Evolutionary conservation across 192 early-diverging fungal species (phyloP).

Genomic region (Coemansia sp.): DNA sequence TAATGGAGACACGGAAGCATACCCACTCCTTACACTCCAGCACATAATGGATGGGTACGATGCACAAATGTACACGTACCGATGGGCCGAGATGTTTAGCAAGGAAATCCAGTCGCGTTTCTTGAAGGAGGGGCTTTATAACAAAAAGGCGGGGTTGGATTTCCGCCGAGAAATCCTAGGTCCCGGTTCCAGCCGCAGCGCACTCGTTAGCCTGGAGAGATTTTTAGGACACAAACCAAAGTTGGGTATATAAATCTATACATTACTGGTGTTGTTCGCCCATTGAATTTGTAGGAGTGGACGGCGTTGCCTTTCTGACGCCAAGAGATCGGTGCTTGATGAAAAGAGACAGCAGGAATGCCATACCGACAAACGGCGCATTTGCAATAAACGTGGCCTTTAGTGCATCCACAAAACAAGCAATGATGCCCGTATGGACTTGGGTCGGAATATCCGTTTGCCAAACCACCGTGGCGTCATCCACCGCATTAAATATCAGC

Average conservation of each 20-base stretch:
- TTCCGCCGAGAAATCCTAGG: slow-evolving; percentile 65
- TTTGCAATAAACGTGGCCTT: slow-evolving; percentile 26
- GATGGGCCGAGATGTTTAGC: slow-evolving; percentile 65
- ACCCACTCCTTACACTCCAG: slow-evolving; percentile 22
- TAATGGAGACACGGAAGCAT: slow-evolving; percentile 19
- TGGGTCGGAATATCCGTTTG: slow-evolving; percentile 1
- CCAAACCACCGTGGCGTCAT: slow-evolving; percentile 19
- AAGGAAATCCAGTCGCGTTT: slow-evolving; percentile 66
- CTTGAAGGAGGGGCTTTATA: slow-evolving; percentile 50
- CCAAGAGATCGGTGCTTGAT: slow-evolving; percentile 20
- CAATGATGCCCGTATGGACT: slow-evolving; percentile 9
- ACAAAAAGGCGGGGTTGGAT: slow-evolving; percentile 50
- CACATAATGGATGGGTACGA: slow-evolving; percentile 62
- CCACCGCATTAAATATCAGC: slow-evolving; percentile 8
- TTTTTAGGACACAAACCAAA: slow-evolving; percentile 70
- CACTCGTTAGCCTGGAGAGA: slow-evolving; percentile 53
- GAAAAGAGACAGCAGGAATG: slow-evolving; percentile 12
- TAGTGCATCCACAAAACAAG: slow-evolving; percentile 12
- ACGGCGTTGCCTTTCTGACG: neutral
- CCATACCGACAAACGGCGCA: slow-evolving; percentile 22
- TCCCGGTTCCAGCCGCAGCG: slow-evolving; percentile 55
- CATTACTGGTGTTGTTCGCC: neutral
- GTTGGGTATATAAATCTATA: neutral
- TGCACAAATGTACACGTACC: slow-evolving; percentile 59
- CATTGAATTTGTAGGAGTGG: neutral